Base-by-base conservation (phyloP, 345 rosid species). In the Isatis tinctoria region DNA sequence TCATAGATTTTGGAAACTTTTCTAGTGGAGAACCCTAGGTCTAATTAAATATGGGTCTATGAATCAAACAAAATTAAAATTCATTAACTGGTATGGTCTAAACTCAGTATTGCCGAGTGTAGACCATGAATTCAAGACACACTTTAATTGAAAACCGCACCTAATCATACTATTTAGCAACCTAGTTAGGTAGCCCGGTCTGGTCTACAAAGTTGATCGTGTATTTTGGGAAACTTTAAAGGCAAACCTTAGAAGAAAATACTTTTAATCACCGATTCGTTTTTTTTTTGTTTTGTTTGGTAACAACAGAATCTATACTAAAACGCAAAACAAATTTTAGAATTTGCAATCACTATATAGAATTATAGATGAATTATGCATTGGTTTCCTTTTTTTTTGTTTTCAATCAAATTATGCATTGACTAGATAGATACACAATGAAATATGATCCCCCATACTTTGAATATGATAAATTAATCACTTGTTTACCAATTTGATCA, bases 101-200 rank as follows among this genome's bases (percentile, higher is more conserved):
- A 32, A 36, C 10, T 56, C 18, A 18, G 32, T 27, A 53, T 14
- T 11, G 26, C 47, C 4, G 41, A 41, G 30, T 13, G 57, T 73
- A 66, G 67, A 66, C 61, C 60, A 66, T 74, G 78, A 67, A 74
- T 67, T 74, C 59, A 67, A 74, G 78, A 74, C 45, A 48, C n/a
- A 6, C 60, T 67, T 74, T 74, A 49, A 39, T 67, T 8, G 78
- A 74, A 67, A 59, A 48, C 22, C 53, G 16, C 74, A 51, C 74
- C 57, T 75, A 49, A 75, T n/a, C 24, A 39, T 67, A 22, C 24
- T 22, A 14, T 49, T 59, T 67, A 59, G 30, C 62, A 30, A 22
- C 22, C 67, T 67, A 16, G 17, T 66, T 58, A 20, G 35, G 60
- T 67, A 67, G 73, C 28, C 43, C 22, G 18, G 67, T 47, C 16